Base-by-base conservation (phyloP, 345 rosid species). In the Dovyalis caffra region DNA sequence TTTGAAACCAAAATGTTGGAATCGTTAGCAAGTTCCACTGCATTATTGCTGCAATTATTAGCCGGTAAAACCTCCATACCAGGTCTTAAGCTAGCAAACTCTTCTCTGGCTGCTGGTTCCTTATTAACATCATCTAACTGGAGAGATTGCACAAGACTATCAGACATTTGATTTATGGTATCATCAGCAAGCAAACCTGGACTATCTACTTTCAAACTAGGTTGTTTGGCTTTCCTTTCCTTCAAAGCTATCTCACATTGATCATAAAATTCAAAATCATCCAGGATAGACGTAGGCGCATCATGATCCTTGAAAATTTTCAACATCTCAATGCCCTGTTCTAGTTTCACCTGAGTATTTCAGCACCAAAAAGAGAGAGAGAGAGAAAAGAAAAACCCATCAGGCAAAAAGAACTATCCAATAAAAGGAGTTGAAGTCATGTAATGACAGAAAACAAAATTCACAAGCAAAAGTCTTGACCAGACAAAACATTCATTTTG, bases 271-370 rank as follows among this genome's bases (percentile, higher is more conserved):
- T 62, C 72, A 70, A 91, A 91, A 81, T 91, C 93, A 70, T 91
- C 96, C 1, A 91, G 81, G 34, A 91, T 82, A 29, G 88, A 87
- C 70, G 92, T 84, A 2, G 69, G 81, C 0, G 82, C 80, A 67
- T 83, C 89, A 53, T 89, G 83, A 58, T 87, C 86, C 86, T 88
- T 89, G 66, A 87, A 91, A n/a, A 88, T 89, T 73, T 74, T 86
- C 65, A 89, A 83, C 88, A 91, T 89, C 87, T 91, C 93, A 62
- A 80, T 77, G 34, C 96, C 93, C 23, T 84, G 93, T 64, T 83
- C 87, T 51, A 87, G 74, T 77, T 82, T 88, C 85, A 91, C 96
- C 96, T 91, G 76, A 65, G 53, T 11, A 25, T 29, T 40, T 26
- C 71, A 68, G 23, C 29, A 78, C 47, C 34, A 32, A 28, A 20